Percentiles rank a stretch among this genome's conserved stretches.
These are phyloP conservation scores for Ophiosphaerella herpotricha DNA, from an alignment of 2,329 filamentous ascomycete genomes.

Conservation along the genomic window DNA sequence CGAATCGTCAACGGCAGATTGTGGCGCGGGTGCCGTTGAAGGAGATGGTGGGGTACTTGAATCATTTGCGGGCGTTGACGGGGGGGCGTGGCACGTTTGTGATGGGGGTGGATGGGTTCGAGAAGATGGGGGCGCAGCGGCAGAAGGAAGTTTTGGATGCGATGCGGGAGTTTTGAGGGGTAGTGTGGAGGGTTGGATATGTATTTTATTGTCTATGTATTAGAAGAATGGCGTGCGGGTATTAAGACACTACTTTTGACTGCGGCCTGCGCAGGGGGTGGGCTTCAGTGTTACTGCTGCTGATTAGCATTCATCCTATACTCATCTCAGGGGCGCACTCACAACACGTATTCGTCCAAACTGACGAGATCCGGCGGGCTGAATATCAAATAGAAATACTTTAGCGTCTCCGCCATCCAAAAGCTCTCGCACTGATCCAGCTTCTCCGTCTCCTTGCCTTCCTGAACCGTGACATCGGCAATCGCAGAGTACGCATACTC, in stretches of 20 bases:
- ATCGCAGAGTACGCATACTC: constrained; percentile 73
- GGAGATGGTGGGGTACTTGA: constrained; percentile 95
- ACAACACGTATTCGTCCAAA: constrained; percentile 70
- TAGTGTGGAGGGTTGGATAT: no score
- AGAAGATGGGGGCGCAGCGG: constrained; percentile 66
- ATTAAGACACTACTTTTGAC: neutral
- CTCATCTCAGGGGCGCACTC: constrained; percentile 13
- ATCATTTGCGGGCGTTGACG: constrained; percentile 85
- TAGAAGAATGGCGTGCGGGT: no score
- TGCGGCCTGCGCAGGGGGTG: constrained; percentile 54
- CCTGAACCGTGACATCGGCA: constrained; percentile 60
- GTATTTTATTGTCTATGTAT: no score
- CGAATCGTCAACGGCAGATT: constrained; percentile 60
- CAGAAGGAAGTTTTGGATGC: constrained; percentile 59
- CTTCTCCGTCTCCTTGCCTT: constrained; percentile 30
- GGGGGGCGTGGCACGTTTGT: constrained; percentile 80
- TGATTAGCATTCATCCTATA: neutral
- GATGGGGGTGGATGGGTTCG: constrained; percentile 74
- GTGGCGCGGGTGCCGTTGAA: constrained; percentile 88
- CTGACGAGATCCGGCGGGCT: constrained; percentile 67
- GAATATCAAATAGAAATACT: constrained; percentile 88
- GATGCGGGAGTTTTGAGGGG: constrained; percentile 33
- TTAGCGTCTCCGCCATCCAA: constrained; percentile 88
- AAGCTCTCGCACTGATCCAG: constrained; percentile 66
- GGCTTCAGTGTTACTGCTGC: constrained; percentile 56